phyloP scores from a whole-genome alignment of 148 eudicot genomes.

The Rhododendron ferrugineum region DNA sequence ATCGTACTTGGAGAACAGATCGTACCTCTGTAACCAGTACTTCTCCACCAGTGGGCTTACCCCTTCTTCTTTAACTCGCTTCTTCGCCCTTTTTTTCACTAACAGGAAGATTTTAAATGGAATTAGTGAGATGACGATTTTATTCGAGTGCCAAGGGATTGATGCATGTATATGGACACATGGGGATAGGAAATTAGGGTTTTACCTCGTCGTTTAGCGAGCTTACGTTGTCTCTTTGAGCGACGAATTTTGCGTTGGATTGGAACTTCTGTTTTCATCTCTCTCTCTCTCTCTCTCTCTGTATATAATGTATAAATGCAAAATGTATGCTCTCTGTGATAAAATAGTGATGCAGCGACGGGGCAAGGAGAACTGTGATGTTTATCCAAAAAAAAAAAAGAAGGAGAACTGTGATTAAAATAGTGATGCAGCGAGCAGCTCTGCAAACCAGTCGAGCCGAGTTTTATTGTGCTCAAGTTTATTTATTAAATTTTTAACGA shows the following conservation, averaged over 20 bases:
- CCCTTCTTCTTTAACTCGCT: conserved; percentile 12
- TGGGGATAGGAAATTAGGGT: neutral
- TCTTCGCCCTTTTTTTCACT: neutral
- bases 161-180: neutral
- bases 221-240: neutral
- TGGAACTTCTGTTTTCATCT: conserved; percentile 3
- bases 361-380: no score
- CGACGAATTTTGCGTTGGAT: neutral
- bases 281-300: neutral
- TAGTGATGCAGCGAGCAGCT: no score
- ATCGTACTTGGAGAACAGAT: conserved; percentile 41
- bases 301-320: no score
- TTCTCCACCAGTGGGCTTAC: conserved; percentile 32
- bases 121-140: neutral
- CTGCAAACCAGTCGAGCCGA: no score
- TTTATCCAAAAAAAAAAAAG: no score
- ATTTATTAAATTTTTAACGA: no score
- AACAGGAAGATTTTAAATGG: neutral
- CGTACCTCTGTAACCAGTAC: conserved; percentile 43
- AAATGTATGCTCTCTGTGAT: no score
- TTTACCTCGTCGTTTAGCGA: neutral
- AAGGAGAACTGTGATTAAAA: no score
- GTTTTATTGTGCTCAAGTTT: no score
- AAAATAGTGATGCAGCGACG: no score
- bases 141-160: neutral